Conservation (phyloP, 371 early-diverging fungal genomes). For the Zopfochytrium polystomum region DNA sequence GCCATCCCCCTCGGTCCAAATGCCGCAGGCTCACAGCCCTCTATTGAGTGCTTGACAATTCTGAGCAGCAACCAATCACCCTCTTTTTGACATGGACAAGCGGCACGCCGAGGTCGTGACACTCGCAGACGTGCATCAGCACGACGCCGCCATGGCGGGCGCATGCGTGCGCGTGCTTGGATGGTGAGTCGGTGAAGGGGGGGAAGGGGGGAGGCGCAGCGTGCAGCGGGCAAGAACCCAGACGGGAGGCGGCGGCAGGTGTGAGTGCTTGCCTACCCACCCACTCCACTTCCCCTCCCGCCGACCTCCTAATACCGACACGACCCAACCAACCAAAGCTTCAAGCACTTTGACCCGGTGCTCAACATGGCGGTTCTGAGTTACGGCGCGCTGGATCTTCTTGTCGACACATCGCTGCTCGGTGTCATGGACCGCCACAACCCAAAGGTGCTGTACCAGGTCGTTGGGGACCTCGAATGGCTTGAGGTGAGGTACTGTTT, state of each 20-base stretch:
- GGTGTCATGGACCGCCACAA: slow-evolving; percentile 24
- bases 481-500: slow-evolving; percentile 11
- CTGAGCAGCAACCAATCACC: background rate
- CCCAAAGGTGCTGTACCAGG: slow-evolving; percentile 25
- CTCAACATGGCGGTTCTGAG: background rate
- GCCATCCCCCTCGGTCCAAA: too few relatives aligned
- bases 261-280: too few relatives aligned
- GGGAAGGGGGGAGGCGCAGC: too few relatives aligned
- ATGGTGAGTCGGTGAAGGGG: background rate
- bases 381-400: slow-evolving; percentile 7
- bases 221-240: too few relatives aligned
- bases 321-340: background rate
- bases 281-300: too few relatives aligned
- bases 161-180: slow-evolving; percentile 10
- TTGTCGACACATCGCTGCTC: slow-evolving; percentile 30
- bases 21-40: too few relatives aligned
- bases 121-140: too few relatives aligned
- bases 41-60: too few relatives aligned
- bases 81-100: slow-evolving; percentile 2
- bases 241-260: too few relatives aligned
- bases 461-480: slow-evolving; percentile 31
- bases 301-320: too few relatives aligned
- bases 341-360: slow-evolving; percentile 6
- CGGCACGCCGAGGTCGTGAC: too few relatives aligned
- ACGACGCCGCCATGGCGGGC: background rate